Percentiles rank a stretch among this genome's conserved stretches.
Conservation (phyloP, 768 basidiomycete genomes). For the Kwoniella europaea region DNA sequence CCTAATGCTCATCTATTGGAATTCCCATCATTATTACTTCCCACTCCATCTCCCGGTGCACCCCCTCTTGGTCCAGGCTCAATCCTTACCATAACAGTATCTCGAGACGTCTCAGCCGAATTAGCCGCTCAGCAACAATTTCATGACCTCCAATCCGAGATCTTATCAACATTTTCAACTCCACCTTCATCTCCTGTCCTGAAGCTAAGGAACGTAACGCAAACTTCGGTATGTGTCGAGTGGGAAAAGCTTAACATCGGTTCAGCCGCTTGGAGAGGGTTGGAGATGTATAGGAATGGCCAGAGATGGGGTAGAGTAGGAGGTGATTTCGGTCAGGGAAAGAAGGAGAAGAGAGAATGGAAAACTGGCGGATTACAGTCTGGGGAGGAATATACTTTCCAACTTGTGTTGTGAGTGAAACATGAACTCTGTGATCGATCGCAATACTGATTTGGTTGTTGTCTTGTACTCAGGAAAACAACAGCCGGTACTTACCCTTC, state of each 20-base stretch:
- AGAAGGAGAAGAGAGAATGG: constrained; percentile 48
- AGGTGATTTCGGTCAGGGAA: constrained; percentile 72
- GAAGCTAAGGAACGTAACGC: constrained; percentile 89
- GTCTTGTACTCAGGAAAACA: constrained; percentile 61
- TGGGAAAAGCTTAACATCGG: constrained; percentile 88
- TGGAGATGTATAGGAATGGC: constrained; percentile 92
- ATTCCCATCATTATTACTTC: constrained; percentile 92
- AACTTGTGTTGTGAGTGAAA: constrained; percentile 74
- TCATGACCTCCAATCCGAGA: constrained; percentile 79
- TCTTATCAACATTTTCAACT: constrained; percentile 74
- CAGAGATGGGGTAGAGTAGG: constrained; percentile 69
- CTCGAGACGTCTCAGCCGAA: constrained; percentile 84
- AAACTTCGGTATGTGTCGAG: constrained; percentile 95
- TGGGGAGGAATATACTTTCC: constrained; percentile 83
- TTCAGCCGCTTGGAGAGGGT: constrained; percentile 78
- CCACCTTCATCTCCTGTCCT: constrained; percentile 76
- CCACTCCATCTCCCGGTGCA: constrained; percentile 56
- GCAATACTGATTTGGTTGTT: not conserved
- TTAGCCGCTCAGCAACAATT: constrained; percentile 79
- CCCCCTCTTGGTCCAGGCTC: constrained; percentile 91
- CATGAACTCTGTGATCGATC: not conserved
- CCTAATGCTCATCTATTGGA: constrained; percentile 95
- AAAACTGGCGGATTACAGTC: constrained; percentile 54
- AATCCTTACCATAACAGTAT: constrained; percentile 94
- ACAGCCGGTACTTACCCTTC: constrained; percentile 89